Evolutionary conservation across 177 flowering plant species (phyloP).

Genomic region (Telopea speciosissima): DNA sequence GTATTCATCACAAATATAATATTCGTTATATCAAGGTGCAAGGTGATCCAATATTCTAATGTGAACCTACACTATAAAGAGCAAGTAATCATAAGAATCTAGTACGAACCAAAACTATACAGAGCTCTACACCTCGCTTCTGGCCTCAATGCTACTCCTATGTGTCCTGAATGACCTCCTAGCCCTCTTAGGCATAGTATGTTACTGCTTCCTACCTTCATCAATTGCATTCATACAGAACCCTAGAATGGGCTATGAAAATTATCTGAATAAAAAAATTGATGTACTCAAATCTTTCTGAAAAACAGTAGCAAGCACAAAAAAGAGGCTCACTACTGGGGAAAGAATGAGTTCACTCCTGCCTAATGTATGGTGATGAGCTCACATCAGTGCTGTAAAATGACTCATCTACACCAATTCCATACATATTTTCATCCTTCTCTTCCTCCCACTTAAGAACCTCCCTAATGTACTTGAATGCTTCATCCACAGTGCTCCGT

Average conservation of each 20-base stretch:
- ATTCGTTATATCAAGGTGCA: neutral
- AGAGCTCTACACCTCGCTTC: too few relatives aligned
- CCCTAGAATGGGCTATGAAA: neutral
- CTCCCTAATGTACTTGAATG: constrained; percentile 43
- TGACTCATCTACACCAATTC: neutral
- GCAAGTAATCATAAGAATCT: too few relatives aligned
- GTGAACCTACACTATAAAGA: neutral
- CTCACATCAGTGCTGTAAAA: neutral
- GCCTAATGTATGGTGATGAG: neutral
- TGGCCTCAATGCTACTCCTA: neutral
- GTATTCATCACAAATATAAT: neutral
- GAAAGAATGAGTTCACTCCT: neutral
- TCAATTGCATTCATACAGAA: neutral
- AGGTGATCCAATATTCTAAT: too few relatives aligned
- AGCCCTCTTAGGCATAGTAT: neutral
- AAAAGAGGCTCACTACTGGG: neutral
- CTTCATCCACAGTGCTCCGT: constrained; percentile 37
- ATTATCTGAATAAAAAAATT: neutral
- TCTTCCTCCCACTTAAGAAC: constrained; percentile 43
- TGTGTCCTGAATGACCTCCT: neutral
- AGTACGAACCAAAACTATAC: neutral
- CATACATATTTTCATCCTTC: constrained; percentile 10
- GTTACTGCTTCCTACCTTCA: neutral
- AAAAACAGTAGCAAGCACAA: neutral
- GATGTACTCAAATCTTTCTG: neutral